Percentiles rank a stretch among this genome's conserved stretches.
Evolutionary conservation across 2,329 filamentous ascomycete genomes (phyloP).

Genomic region (Pestalotiopsis sp.): DNA sequence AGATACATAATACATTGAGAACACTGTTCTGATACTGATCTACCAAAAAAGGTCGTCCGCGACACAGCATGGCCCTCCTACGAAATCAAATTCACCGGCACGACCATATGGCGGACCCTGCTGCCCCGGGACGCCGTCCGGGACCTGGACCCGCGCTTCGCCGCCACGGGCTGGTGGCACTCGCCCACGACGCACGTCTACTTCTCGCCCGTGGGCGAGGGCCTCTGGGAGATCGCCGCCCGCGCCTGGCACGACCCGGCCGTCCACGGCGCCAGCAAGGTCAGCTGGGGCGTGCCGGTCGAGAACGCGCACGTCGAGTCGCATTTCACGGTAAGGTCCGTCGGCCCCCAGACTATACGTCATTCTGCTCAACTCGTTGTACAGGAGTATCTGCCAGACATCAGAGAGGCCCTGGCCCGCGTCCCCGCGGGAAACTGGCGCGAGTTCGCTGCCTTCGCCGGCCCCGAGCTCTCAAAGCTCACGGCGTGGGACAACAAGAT

Average conservation of each 20-base stretch:
- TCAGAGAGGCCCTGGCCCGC: slow-evolving; percentile 38
- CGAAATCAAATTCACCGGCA: slow-evolving; percentile 37
- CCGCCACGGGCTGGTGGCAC: slow-evolving; percentile 31
- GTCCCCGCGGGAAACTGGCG: slow-evolving; percentile 44
- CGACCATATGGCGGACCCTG: slow-evolving; percentile 48
- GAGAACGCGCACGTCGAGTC: slow-evolving; percentile 27
- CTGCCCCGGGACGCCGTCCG: slow-evolving; percentile 38
- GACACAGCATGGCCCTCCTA: slow-evolving; percentile 28
- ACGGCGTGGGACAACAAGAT: slow-evolving; percentile 44
- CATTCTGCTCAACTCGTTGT: not conserved
- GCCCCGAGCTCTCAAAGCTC: slow-evolving; percentile 42
- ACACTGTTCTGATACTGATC: too few relatives aligned
- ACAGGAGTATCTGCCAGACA: slow-evolving; percentile 42
- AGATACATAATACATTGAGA: too few relatives aligned
- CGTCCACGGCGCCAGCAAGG: slow-evolving; percentile 28
- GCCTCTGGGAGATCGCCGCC: slow-evolving; percentile 29
- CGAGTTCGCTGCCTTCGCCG: slow-evolving; percentile 50
- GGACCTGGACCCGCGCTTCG: slow-evolving; percentile 29
- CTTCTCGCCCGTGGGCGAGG: slow-evolving; percentile 30
- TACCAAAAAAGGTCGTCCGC: slow-evolving; percentile 21
- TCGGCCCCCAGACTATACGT: slow-evolving; percentile 24
- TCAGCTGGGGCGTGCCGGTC: slow-evolving; percentile 32
- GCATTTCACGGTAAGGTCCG: slow-evolving; percentile 25
- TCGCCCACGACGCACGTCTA: slow-evolving; percentile 30
- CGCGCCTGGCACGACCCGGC: slow-evolving; percentile 28